These are phyloP conservation scores for Cicer judaicum DNA, from an alignment of 306 rosid genomes.

Conservation along the genomic window DNA sequence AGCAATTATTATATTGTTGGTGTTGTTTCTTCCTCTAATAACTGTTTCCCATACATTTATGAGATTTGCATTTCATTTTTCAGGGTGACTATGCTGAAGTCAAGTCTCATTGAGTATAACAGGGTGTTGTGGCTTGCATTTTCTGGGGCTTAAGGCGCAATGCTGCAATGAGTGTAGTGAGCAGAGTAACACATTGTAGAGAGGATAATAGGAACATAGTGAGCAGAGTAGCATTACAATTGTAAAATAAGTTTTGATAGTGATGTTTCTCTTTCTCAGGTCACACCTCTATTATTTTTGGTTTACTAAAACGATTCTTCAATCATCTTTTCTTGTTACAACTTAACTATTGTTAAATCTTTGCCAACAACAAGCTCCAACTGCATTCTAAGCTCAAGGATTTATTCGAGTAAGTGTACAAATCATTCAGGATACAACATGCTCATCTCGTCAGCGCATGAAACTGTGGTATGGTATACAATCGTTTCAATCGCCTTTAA, in stretches of 20 bases:
- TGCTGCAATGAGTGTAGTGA: background rate
- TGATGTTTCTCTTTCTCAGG: slow-evolving; percentile 58
- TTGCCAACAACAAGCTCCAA: too few relatives aligned
- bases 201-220: slow-evolving; percentile 39
- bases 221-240: slow-evolving; percentile 46
- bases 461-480: too few relatives aligned
- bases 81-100: slow-evolving; percentile 24
- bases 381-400: too few relatives aligned
- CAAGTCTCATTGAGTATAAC: background rate
- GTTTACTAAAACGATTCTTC: slow-evolving; percentile 16
- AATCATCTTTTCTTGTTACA: background rate
- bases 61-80: slow-evolving; percentile 32
- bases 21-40: background rate
- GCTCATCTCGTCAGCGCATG: too few relatives aligned
- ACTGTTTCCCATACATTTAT: background rate
- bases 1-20: background rate
- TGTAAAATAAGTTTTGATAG: slow-evolving; percentile 56
- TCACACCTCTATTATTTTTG: slow-evolving; percentile 46
- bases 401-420: too few relatives aligned
- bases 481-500: too few relatives aligned
- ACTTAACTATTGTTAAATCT: too few relatives aligned
- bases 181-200: slow-evolving; percentile 2
- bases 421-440: too few relatives aligned
- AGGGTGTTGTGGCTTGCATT: slow-evolving; percentile 18
- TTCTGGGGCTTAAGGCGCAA: slow-evolving; percentile 9